Conservation (phyloP, 441 rosid species). For the Eutrema salsugineum region DNA sequence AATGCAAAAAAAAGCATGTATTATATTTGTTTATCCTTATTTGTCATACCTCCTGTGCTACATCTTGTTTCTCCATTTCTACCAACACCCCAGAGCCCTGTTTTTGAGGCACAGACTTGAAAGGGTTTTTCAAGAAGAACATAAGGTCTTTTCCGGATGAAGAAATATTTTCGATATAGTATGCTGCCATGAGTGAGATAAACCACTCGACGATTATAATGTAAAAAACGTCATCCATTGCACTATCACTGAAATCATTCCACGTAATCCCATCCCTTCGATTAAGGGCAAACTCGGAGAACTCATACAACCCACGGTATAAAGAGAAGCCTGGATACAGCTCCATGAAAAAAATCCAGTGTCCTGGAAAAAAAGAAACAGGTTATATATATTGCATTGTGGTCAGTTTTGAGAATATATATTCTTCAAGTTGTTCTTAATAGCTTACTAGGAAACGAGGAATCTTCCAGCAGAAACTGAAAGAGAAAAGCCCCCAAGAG, state of each 20-base stretch:
- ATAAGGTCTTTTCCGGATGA: slow-evolving; percentile 60
- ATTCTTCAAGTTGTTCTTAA: not conserved
- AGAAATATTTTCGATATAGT: slow-evolving; percentile 56
- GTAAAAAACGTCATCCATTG: slow-evolving; percentile 57
- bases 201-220: slow-evolving; percentile 80
- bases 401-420: not conserved
- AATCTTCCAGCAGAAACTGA: slow-evolving; percentile 58
- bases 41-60: slow-evolving; percentile 63
- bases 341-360: slow-evolving; percentile 71
- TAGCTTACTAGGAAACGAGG: slow-evolving; percentile 72
- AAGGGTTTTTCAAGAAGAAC: slow-evolving; percentile 45
- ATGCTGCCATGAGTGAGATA: slow-evolving; percentile 53
- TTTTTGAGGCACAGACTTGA: slow-evolving; percentile 17
- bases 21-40: not conserved
- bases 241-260: slow-evolving; percentile 55
- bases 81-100: slow-evolving; percentile 57
- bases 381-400: not conserved
- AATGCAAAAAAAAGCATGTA: not conserved
- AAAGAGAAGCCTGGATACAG: slow-evolving; percentile 85
- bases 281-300: slow-evolving; percentile 50
- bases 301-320: slow-evolving; percentile 84
- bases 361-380: slow-evolving; percentile 34
- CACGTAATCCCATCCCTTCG: slow-evolving; percentile 65
- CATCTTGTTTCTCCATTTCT: slow-evolving; percentile 80
- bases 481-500: slow-evolving; percentile 76